Evolutionary conservation across 2,329 filamentous ascomycete species (phyloP), one percentile per base, ranked within the genome.

Genomic region (Paecilomyces fulvus): DNA sequence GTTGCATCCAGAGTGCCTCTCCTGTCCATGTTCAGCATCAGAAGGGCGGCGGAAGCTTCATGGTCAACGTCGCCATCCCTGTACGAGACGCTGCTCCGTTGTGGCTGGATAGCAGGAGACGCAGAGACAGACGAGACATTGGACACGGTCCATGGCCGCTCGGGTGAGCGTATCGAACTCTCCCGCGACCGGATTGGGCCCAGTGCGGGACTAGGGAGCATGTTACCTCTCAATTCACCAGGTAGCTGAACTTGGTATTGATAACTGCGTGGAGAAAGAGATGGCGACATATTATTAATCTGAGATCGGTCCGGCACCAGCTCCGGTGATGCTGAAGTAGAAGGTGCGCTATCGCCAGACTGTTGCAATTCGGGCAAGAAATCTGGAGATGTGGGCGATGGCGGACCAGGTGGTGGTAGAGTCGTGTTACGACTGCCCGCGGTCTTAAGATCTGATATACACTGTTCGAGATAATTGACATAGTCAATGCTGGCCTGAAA

Each of bases 401-500:
- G 69, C 3, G 70, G 71, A n/a, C 58, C 63, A 2, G 61, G 58
- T 8, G 63, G 60, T 49, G 54, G 64, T 49, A 49, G 56, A 14
- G 17, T 61, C 33, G 17, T 52, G 55, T 56, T 61, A 56, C 60
- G 54, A 31, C 59, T 58, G 20, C 65, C 73, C 37, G 68, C 76
- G 4, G 80, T 80, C 70, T 96, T 91, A 55, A 97, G 79, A 66
- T 92, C 88, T 30, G 80, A 73, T 37, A 96, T 84, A 66, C 92
- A 97, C 68, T 90, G 87, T 70, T 97, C 89, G 12, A 99, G 82
- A 69, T 99, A 99, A 58, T 89, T 87, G 61, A 97, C 85, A 65
- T 99, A 97, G 65, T 97, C 94, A 59, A 97, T 97, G 51, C 91
- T 94, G 4, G 92, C 92, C 91, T 96, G 61, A 1, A 48, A 30